Conservation (phyloP, 108 stramenopile species). For the Bacterosira constricta region DNA sequence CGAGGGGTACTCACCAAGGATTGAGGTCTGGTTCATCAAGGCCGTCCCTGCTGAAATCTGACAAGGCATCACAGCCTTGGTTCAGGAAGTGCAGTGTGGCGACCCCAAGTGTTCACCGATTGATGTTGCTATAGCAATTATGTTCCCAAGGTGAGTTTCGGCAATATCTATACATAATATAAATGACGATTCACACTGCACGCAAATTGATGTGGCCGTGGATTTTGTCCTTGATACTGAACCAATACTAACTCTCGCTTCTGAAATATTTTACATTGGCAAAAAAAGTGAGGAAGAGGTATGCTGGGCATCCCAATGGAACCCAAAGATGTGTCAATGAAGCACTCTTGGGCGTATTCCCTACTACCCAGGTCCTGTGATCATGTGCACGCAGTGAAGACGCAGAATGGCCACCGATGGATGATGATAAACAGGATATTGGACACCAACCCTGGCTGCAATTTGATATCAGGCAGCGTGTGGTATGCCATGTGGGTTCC, state of each 20-base stretch:
- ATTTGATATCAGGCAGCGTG: conserved; percentile 72
- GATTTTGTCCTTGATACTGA: background rate
- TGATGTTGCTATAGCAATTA: conserved; percentile 75
- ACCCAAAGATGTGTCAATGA: conserved; percentile 73
- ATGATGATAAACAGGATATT: conserved; percentile 21
- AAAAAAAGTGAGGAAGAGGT: conserved; percentile 64
- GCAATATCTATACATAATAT: too few relatives aligned
- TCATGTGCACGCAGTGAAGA: conserved; percentile 76
- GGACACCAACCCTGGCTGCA: conserved; percentile 59
- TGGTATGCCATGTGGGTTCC: conserved; percentile 85
- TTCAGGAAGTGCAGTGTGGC: conserved; percentile 84
- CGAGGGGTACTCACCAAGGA: conserved; percentile 35
- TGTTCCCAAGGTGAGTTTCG: conserved; percentile 58
- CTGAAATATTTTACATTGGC: too few relatives aligned
- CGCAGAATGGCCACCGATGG: conserved; percentile 79
- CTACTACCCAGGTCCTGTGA: conserved; percentile 59
- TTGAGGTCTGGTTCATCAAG: conserved; percentile 66
- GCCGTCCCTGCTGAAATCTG: conserved; percentile 61
- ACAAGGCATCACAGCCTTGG: conserved; percentile 48
- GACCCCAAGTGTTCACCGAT: conserved; percentile 88
- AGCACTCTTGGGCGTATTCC: conserved; percentile 58
- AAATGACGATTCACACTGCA: too few relatives aligned
- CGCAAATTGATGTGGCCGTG: background rate
- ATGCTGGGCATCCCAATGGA: conserved; percentile 76
- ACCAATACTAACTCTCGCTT: too few relatives aligned